phyloP scores from a whole-genome alignment of 2,329 filamentous ascomycete species.

The Colletotrichum spinosum region DNA sequence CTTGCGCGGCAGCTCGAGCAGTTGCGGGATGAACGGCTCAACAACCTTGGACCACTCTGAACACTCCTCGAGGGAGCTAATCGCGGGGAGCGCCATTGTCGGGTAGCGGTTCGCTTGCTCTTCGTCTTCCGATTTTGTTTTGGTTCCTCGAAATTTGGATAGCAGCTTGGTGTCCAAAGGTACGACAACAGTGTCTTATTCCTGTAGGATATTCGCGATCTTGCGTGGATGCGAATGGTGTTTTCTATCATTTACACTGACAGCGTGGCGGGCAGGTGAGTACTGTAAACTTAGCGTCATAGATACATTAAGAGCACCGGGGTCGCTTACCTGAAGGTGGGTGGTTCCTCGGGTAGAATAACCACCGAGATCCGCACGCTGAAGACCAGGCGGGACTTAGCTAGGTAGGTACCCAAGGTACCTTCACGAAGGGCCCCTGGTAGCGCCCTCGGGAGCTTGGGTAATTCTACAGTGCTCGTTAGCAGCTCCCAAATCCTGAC shows the following conservation, averaged over 20 bases:
- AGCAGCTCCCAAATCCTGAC: too few species aligned
- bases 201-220: slow-evolving; percentile 5
- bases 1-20: slow-evolving; percentile 76
- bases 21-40: slow-evolving; percentile 77
- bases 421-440: too few species aligned
- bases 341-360: slow-evolving; percentile 22
- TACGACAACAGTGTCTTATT: not conserved
- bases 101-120: not conserved
- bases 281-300: slow-evolving; percentile 34
- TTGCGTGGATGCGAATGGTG: not conserved
- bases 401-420: too few species aligned
- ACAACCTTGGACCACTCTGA: slow-evolving; percentile 81
- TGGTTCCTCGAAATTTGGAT: not conserved
- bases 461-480: too few species aligned
- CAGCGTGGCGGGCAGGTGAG: not conserved
- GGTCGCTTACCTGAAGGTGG: slow-evolving; percentile 15
- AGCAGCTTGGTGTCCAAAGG: not conserved
- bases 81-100: slow-evolving; percentile 76
- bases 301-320: slow-evolving; percentile 6
- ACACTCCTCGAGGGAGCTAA: slow-evolving; percentile 79
- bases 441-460: too few species aligned
- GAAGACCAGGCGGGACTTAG: not conserved
- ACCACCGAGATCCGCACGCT: slow-evolving; percentile 17
- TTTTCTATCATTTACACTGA: not conserved
- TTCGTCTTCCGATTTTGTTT: not conserved